Percentiles rank a stretch among this genome's conserved stretches.
These are phyloP conservation scores for Bolboschoenus planiculmis DNA, from an alignment of 176 grass and related monocot genomes.

Conservation along the genomic window DNA sequence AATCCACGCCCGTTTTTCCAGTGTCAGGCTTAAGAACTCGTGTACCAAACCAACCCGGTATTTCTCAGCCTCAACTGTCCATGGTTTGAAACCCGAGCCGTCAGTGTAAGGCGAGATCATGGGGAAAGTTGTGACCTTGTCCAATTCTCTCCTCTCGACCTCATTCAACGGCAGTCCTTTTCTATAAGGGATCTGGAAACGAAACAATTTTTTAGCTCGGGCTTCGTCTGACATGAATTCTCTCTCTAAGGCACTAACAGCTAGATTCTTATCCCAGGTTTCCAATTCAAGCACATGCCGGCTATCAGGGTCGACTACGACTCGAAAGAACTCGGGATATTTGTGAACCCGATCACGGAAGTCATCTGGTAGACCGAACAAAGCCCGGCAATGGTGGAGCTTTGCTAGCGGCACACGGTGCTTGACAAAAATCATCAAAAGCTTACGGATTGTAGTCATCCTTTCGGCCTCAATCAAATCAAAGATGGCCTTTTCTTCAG, in stretches of 20 bases:
- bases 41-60: conserved; percentile 74
- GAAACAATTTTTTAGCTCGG: conserved; percentile 45
- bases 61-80: conserved; percentile 72
- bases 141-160: conserved; percentile 43
- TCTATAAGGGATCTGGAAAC: conserved; percentile 57
- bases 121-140: conserved; percentile 58
- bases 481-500: conserved; percentile 49
- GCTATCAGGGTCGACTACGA: conserved; percentile 60
- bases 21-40: conserved; percentile 72
- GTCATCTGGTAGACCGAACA: conserved; percentile 71
- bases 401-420: conserved; percentile 60
- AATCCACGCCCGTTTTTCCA: conserved; percentile 77
- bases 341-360: conserved; percentile 63
- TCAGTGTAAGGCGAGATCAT: conserved; percentile 74
- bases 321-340: conserved; percentile 59
- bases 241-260: conserved; percentile 66
- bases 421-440: conserved; percentile 68
- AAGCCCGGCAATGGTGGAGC: conserved; percentile 64
- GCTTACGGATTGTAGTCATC: conserved; percentile 51
- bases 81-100: conserved; percentile 47
- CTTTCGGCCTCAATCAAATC: conserved; percentile 37
- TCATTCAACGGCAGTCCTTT: conserved; percentile 50
- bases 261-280: conserved; percentile 57
- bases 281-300: conserved; percentile 71
- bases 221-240: conserved; percentile 61